Evolutionary conservation across 2,329 filamentous ascomycete species (phyloP).

Genomic region (Claviceps maximensis): DNA sequence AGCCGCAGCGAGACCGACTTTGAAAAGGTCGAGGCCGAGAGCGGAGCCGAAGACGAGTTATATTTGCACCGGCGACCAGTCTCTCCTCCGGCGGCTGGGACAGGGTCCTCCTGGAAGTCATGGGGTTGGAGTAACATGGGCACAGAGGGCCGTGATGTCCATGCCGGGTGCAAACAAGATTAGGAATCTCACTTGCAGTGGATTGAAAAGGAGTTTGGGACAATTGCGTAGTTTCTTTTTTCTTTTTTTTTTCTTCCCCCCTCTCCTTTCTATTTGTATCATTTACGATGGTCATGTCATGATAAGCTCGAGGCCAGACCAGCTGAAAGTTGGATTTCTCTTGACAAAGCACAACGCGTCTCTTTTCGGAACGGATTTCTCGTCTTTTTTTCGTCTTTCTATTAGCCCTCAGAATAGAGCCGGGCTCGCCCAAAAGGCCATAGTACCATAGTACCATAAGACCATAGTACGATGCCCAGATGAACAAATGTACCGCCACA

Average conservation of each 20-base stretch:
- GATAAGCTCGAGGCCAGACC: too few relatives aligned
- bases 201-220: constrained; percentile 17
- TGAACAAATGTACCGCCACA: too few relatives aligned
- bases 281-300: too few relatives aligned
- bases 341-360: too few relatives aligned
- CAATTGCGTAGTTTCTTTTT: constrained; percentile 7
- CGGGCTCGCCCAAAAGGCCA: too few relatives aligned
- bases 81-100: constrained; percentile 9
- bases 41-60: constrained; percentile 41
- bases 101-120: constrained; percentile 32
- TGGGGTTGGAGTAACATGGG: constrained; percentile 29
- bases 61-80: constrained; percentile 19
- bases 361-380: too few relatives aligned
- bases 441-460: too few relatives aligned
- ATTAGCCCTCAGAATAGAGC: too few relatives aligned
- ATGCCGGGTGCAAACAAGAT: constrained; percentile 23
- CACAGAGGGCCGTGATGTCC: constrained; percentile 15
- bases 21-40: constrained; percentile 73
- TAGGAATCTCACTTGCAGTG: constrained; percentile 14
- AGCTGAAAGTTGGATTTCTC: too few relatives aligned
- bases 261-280: background rate
- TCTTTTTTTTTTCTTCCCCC: background rate
- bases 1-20: constrained; percentile 82
- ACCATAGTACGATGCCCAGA: too few relatives aligned
- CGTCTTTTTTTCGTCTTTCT: too few relatives aligned